Base-by-base conservation (phyloP, 2,329 filamentous ascomycete species). In the Seiridium cupressi region DNA sequence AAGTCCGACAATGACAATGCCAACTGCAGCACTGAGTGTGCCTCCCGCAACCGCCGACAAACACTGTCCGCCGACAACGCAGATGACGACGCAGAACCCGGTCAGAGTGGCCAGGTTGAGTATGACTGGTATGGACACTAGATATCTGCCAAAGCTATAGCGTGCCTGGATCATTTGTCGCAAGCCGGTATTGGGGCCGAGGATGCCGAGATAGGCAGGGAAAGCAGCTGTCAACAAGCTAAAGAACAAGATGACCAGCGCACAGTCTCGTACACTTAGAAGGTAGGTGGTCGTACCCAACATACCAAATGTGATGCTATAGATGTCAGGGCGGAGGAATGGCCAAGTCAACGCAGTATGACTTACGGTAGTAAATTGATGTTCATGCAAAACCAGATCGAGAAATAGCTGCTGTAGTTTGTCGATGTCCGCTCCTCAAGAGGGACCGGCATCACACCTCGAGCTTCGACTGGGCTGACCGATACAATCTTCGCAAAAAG, bases 81-180 rank as follows among this genome's bases (percentile, higher is more conserved):
- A 82, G 63, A 83, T 84, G 65, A 89, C 81, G 66, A 89, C 79
- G 55, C 81, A 83, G 74, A 89, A 89, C n/a, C 85, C 85, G 3
- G 80, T 83, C 2, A 88, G 75, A 0, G 85, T 88, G 11, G 84
- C 85, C 32, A 89, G 75, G 66, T 89, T 89, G 61, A 89, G 76
- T 8, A 89, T 68, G 3, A 88, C 82, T 2, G 85, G 81, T n/a
- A 89, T 69, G 0, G 81, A 83, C 40, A 87, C 82, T 26, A 84
- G 73, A 66, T 86, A 87, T 46, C 81, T 78, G 18, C 84, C 85
- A 68, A 87, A 89, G 46, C 81, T 83, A 70, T 83, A 89, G 31
- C 87, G 78, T 3, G 87, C 86, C 64, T 87, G 84, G 6, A 89
- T 81, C 79, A 89, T 86, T 71, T 89, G 86, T 13, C 86, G 79